Conservation (phyloP, 1,284 basidiomycete genomes). For the Pterulicium gracile region DNA sequence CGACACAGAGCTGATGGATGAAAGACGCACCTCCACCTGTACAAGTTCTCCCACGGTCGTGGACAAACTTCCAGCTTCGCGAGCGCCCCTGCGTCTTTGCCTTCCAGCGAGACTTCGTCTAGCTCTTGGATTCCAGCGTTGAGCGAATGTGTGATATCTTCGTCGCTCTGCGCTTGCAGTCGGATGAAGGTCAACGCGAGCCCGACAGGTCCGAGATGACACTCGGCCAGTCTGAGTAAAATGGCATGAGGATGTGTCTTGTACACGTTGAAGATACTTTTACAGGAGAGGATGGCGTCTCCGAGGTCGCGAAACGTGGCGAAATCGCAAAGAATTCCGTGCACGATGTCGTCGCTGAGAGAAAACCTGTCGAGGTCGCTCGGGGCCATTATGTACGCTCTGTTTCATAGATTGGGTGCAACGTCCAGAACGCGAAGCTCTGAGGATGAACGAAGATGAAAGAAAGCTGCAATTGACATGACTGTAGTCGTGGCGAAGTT, state of each 20-base stretch:
- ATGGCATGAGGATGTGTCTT: background rate
- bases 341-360: background rate
- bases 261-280: background rate
- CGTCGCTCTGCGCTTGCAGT: no score
- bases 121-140: background rate
- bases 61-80: background rate
- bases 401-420: no score
- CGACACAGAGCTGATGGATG: no score
- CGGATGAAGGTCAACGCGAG: background rate
- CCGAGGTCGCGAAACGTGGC: conserved; percentile 1
- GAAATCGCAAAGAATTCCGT: background rate
- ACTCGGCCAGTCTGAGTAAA: background rate
- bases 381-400: no score
- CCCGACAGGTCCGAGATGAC: background rate
- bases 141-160: background rate
- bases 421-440: no score
- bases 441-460: no score
- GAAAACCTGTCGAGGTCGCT: no score
- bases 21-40: background rate
- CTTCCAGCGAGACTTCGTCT: background rate
- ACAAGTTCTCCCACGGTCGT: background rate
- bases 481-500: no score
- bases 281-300: background rate
- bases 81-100: background rate
- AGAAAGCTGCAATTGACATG: no score